Evolutionary conservation across 1,284 basidiomycete species (phyloP).

Genomic region (Xerocomus cyaneibrunnescens): DNA sequence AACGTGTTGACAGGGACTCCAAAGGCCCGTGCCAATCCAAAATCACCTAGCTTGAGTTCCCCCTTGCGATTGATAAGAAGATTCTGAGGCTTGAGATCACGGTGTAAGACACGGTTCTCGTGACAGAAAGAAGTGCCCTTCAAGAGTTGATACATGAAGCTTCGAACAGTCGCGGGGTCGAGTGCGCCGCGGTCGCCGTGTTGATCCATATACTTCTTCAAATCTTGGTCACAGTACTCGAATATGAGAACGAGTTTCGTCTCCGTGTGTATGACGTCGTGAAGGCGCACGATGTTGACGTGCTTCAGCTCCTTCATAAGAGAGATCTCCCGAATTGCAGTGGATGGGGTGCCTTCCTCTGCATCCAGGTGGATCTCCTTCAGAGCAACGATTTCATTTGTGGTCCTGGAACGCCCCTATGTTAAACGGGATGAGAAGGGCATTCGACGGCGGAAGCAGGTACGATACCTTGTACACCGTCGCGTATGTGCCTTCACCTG

Average conservation of each 20-base stretch:
- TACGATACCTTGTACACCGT: conserved; percentile 83
- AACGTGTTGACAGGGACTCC: conserved; percentile 97
- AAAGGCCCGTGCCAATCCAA: conserved; percentile 92
- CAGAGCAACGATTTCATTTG: conserved; percentile 87
- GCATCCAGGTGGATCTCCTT: conserved; percentile 97
- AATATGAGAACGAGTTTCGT: conserved; percentile 98
- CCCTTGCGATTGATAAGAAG: conserved; percentile 96
- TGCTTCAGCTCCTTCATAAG: conserved; percentile 98
- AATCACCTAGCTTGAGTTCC: conserved; percentile 97
- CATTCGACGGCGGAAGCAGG: background rate
- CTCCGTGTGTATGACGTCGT: conserved; percentile 99
- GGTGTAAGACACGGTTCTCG: conserved; percentile 96
- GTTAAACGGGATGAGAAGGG: conserved; percentile 12
- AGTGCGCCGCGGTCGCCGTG: conserved; percentile 95
- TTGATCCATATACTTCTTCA: conserved; percentile 99
- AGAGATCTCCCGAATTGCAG: conserved; percentile 93
- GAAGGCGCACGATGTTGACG: conserved; percentile 91
- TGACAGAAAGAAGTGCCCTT: conserved; percentile 99
- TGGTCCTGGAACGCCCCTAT: conserved; percentile 81
- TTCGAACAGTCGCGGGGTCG: conserved; percentile 90
- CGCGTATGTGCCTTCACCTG: conserved; percentile 85
- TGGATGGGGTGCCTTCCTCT: conserved; percentile 93
- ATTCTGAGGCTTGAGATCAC: conserved; percentile 98
- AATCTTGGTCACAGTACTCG: conserved; percentile 97
- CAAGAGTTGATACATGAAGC: conserved; percentile 96